Evolutionary conservation across 768 basidiomycete genomes (phyloP).

Genomic region (Suillus variegatus): DNA sequence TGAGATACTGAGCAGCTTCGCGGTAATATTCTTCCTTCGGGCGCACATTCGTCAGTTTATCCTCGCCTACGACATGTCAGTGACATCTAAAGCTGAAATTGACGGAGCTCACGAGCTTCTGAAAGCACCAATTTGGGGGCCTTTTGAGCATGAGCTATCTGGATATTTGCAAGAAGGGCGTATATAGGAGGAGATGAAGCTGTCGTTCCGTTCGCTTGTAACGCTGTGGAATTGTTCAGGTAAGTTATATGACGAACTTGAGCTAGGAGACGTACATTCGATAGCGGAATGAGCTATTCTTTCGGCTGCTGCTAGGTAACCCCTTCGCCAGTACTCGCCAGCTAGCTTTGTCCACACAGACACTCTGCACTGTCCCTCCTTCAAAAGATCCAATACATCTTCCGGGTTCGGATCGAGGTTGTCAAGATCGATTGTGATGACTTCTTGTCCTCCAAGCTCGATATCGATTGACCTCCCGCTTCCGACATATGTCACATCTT

Average conservation of each 20-base stretch:
- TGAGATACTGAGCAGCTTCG: conserved; percentile 70
- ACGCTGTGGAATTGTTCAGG: conserved; percentile 37
- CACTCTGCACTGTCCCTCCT: conserved; percentile 69
- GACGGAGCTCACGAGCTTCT: conserved; percentile 62
- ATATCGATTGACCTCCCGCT: conserved; percentile 59
- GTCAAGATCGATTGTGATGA: conserved; percentile 89
- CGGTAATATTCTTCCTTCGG: conserved; percentile 68
- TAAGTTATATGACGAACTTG: conserved; percentile 6
- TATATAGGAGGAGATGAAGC: conserved; percentile 71
- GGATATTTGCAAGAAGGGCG: conserved; percentile 82
- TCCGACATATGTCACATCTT: neutral
- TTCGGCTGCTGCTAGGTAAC: conserved; percentile 74
- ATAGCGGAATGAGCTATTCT: conserved; percentile 68
- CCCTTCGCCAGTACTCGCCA: conserved; percentile 85
- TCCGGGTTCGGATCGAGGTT: conserved; percentile 78
- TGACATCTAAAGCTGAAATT: conserved; percentile 14
- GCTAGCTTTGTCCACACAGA: conserved; percentile 84
- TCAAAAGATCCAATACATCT: conserved; percentile 72
- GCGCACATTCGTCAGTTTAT: conserved; percentile 57
- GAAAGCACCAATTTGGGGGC: conserved; percentile 81
- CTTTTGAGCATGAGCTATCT: conserved; percentile 73
- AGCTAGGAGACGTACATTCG: conserved; percentile 50
- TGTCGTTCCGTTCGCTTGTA: conserved; percentile 49
- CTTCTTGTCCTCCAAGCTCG: conserved; percentile 79
- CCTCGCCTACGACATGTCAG: conserved; percentile 52